Conservation (phyloP, 2,329 filamentous ascomycete genomes). For the Colletotrichum magnum region DNA sequence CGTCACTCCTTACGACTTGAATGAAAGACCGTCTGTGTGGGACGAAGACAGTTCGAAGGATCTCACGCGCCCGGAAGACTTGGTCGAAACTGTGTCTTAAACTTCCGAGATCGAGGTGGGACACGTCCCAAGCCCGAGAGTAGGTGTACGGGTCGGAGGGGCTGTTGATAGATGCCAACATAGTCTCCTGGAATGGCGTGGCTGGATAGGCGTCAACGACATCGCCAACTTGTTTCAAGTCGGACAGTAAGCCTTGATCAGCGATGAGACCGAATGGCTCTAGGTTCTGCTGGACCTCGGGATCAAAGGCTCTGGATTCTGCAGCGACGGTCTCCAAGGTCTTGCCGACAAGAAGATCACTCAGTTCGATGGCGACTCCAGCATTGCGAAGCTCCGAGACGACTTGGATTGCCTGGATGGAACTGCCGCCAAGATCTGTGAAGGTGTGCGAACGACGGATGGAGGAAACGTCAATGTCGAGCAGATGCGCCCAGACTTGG, state of each 20-base stretch:
- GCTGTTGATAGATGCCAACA: conserved; percentile 32
- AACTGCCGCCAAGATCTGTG: conserved; percentile 42
- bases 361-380: background rate
- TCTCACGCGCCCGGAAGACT: conserved; percentile 36
- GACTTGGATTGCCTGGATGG: conserved; percentile 41
- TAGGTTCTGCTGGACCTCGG: background rate
- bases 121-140: conserved; percentile 40
- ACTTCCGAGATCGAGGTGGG: conserved; percentile 21
- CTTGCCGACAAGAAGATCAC: background rate
- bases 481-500: conserved; percentile 29
- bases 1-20: background rate
- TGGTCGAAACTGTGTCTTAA: conserved; percentile 35
- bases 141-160: conserved; percentile 40
- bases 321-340: background rate
- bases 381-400: conserved; percentile 25
- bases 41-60: conserved; percentile 42
- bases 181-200: conserved; percentile 45
- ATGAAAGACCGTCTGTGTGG: conserved; percentile 9
- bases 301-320: background rate
- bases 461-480: conserved; percentile 34
- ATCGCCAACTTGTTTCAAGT: background rate
- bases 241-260: background rate
- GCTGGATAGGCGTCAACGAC: conserved; percentile 44
- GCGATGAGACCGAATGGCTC: conserved; percentile 38
- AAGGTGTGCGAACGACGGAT: conserved; percentile 30